Conservation (phyloP, 768 basidiomycete species). For the Boletus insuetus region DNA sequence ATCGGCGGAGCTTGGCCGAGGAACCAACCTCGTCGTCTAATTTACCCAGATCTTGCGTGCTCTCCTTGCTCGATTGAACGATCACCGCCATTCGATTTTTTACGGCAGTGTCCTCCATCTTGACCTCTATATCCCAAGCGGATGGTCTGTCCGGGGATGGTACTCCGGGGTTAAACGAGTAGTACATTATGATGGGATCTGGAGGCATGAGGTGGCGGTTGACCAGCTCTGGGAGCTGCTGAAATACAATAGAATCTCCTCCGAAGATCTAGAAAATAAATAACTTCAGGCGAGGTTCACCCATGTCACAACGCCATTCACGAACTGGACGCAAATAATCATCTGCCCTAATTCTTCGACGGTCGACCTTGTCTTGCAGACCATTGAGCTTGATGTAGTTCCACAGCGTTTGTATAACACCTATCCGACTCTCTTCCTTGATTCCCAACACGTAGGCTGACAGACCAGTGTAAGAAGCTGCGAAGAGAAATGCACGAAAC, state of each 20-base stretch:
- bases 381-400: constrained; percentile 85
- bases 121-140: constrained; percentile 88
- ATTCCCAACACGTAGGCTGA: constrained; percentile 67
- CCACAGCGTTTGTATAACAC: constrained; percentile 83
- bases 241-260: constrained; percentile 67
- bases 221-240: constrained; percentile 79
- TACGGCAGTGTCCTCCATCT: constrained; percentile 73
- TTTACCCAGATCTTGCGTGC: constrained; percentile 59
- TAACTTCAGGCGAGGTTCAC: background rate
- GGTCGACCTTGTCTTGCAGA: constrained; percentile 80
- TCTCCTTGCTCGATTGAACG: constrained; percentile 67
- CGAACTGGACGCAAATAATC: constrained; percentile 62
- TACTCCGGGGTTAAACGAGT: constrained; percentile 60
- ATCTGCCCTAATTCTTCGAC: constrained; percentile 67
- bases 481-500: background rate
- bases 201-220: constrained; percentile 76
- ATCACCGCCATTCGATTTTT: constrained; percentile 78
- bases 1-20: background rate
- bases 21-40: constrained; percentile 83
- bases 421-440: constrained; percentile 81
- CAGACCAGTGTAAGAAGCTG: background rate
- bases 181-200: constrained; percentile 79
- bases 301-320: constrained; percentile 2
- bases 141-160: constrained; percentile 66
- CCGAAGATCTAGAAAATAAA: constrained; percentile 57